Evolutionary conservation across 1,284 basidiomycete genomes (phyloP).

Genomic region (Ustilago shanxiensis): DNA sequence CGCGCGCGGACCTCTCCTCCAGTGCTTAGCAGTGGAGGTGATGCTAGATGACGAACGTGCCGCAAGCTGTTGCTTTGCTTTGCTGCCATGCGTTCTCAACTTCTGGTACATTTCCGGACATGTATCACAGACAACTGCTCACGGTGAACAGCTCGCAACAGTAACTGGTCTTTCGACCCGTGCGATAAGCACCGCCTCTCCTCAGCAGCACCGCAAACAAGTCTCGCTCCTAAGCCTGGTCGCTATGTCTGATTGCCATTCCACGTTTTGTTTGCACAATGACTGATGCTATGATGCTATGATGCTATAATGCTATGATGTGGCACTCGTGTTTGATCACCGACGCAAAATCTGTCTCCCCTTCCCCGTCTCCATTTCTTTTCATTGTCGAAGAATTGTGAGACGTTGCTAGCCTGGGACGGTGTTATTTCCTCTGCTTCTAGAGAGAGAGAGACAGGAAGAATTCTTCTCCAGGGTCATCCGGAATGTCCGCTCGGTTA

Average conservation of each 20-base stretch:
- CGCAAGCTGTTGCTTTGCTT: neutral
- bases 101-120: too few species aligned
- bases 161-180: too few species aligned
- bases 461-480: conserved; percentile 5
- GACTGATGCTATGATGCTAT: neutral
- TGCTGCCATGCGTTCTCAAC: neutral
- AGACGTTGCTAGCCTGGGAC: neutral
- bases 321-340: neutral
- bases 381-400: neutral
- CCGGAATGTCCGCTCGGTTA: conserved; percentile 8
- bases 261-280: neutral
- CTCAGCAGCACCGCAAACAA: too few species aligned
- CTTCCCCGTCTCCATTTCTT: too few species aligned
- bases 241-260: neutral
- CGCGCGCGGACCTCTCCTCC: neutral
- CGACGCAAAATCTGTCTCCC: neutral
- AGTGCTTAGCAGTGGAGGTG: neutral
- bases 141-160: too few species aligned
- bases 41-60: conserved; percentile 21
- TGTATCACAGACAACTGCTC: too few species aligned
- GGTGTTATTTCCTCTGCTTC: neutral
- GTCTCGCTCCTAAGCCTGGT: too few species aligned
- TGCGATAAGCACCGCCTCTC: conserved; percentile 1
- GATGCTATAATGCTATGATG: neutral
- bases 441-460: too few species aligned